Evolutionary conservation across 305 asterid species (phyloP), one percentile per base, ranked within the genome.

Genomic region (Fraxinus angustifolia): DNA sequence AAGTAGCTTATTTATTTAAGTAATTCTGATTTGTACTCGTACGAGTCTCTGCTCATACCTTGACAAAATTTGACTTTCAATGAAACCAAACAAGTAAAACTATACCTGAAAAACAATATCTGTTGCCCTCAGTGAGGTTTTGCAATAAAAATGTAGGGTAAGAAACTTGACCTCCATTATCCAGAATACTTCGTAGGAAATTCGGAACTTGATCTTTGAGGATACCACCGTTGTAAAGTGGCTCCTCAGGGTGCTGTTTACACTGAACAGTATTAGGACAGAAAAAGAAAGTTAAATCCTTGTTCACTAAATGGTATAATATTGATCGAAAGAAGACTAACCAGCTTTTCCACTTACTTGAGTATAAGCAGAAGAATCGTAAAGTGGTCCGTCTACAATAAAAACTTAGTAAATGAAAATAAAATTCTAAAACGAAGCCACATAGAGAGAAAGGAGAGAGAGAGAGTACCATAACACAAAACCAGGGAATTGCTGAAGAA

Each of bases 201-300:
- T 53, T 67, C 17, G 82, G 78, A 7, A 1, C 28, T 33, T 81
- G 83, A 80, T 87, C 79, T 79, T 80, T 85, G 84, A 94, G 89
- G 73, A 91, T 35, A 12, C 98, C 98, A 80, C 98, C 98, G 12
- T 75, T 40, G 89, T 93, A 92, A 26, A 92, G 92, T 76, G 98
- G 86, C 11, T 82, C 81, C 83, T 90, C 97, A 2, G 93, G 88
- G 71, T 68, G 85, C 82, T 45, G 7, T 82, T 88, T 90, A 50
- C 98, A 93, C 98, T 91, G 83, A 71, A 8, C 35, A 62, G 35
- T 21, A 62, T 21, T 1, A 2, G 17, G 58, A 14, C 60, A 53
- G 10, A 45, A n/a, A 17, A 80, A 33, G 26, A 79, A 31, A 65
- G 40, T 48, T 50, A 56, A n/a, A 73, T 16, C 30, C 6, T 45